Evolutionary conservation across 2,329 filamentous ascomycete species (phyloP).

Genomic region (Arachnomyces sp.): DNA sequence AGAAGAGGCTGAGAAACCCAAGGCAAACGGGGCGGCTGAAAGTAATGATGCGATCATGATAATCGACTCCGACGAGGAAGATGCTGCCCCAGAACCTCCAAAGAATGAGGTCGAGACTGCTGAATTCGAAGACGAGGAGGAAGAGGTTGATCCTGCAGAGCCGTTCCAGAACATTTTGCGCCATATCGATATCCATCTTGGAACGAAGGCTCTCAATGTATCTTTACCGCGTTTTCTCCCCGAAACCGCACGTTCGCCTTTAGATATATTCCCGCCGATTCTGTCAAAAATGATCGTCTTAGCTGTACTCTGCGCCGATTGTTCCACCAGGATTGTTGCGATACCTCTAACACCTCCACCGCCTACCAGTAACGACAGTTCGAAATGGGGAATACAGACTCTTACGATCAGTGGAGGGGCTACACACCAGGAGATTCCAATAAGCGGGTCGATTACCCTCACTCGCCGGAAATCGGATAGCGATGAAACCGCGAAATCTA

Average conservation of each 20-base stretch:
- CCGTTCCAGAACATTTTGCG: constrained; percentile 49
- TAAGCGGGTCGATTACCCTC: constrained; percentile 47
- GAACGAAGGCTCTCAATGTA: constrained; percentile 46
- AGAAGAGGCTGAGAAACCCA: constrained; percentile 19
- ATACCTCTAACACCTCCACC: constrained; percentile 49
- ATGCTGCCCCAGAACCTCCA: constrained; percentile 31
- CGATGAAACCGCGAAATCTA: constrained; percentile 22
- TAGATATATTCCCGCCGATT: constrained; percentile 40
- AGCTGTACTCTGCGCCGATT: constrained; percentile 50
- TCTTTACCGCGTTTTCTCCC: constrained; percentile 42
- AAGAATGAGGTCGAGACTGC: constrained; percentile 18
- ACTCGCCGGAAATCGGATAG: constrained; percentile 29
- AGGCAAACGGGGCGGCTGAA: constrained; percentile 32
- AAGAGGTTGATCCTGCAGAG: constrained; percentile 50
- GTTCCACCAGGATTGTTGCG: constrained; percentile 47
- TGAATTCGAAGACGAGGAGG: constrained; percentile 45
- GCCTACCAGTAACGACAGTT: constrained; percentile 27
- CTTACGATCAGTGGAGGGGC: constrained; percentile 40
- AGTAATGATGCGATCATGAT: constrained; percentile 45
- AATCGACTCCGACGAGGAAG: constrained; percentile 51
- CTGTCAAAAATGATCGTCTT: constrained; percentile 47
- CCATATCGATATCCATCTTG: constrained; percentile 48
- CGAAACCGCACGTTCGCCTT: constrained; percentile 29
- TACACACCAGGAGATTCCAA: constrained; percentile 45
- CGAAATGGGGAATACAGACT: constrained; percentile 38